Evolutionary conservation across 169 alveolate genomes (phyloP).

Genomic region (Plasmodium ovale): DNA sequence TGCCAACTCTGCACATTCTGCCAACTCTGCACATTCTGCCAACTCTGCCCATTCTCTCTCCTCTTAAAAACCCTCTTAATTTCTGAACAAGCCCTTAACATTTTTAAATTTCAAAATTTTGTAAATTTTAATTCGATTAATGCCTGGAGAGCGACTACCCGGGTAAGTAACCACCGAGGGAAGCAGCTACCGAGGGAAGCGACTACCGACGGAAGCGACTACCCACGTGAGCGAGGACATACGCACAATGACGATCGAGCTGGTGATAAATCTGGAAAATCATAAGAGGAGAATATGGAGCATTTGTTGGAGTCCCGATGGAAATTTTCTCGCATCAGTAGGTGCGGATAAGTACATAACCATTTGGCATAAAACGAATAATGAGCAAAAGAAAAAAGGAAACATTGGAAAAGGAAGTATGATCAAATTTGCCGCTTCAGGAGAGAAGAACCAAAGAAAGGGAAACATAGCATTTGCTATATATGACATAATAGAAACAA

Average conservation of each 20-base stretch:
- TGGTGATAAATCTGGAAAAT: slow-evolving; percentile 53
- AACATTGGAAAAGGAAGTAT: background rate
- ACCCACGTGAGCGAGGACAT: slow-evolving; percentile 5
- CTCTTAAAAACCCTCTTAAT: too few relatives aligned
- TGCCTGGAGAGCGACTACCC: too few relatives aligned
- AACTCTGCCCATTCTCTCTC: too few relatives aligned
- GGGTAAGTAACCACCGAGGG: too few relatives aligned
- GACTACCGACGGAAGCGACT: too few relatives aligned
- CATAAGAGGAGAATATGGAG: slow-evolving; percentile 72
- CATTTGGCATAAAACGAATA: slow-evolving; percentile 48
- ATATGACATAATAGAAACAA: slow-evolving; percentile 78
- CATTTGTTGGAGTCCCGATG: slow-evolving; percentile 74
- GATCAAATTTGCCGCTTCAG: background rate
- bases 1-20: too few relatives aligned
- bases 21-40: too few relatives aligned
- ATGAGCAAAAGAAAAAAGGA: slow-evolving; percentile 6
- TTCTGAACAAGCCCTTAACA: too few relatives aligned
- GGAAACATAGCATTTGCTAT: slow-evolving; percentile 14
- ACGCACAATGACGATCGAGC: slow-evolving; percentile 35
- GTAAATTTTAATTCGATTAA: too few relatives aligned
- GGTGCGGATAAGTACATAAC: slow-evolving; percentile 68
- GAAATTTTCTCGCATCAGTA: slow-evolving; percentile 51
- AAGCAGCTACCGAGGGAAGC: too few relatives aligned
- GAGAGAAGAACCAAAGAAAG: background rate
- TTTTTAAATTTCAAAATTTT: too few relatives aligned